A percentile compares a stretch with the other conserved stretches of the same genome.
phyloP scores from a whole-genome alignment of 2,329 filamentous ascomycete genomes.

The Colletotrichum lindemuthianum region DNA sequence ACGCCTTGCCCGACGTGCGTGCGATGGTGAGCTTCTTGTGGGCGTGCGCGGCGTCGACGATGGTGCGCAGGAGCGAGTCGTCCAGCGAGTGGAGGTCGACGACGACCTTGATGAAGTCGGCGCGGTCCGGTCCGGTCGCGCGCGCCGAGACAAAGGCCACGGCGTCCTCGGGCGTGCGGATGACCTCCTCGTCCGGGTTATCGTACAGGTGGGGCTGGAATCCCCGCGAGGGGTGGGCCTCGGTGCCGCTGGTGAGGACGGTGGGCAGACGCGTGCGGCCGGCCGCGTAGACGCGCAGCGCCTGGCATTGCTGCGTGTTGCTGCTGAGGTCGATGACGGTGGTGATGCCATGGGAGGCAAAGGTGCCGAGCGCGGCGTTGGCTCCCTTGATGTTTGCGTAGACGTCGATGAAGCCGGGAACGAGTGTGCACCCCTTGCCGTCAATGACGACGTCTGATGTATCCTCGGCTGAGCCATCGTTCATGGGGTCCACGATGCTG shows the following conservation, averaged over 20 bases:
- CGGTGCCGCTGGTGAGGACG: conserved; percentile 15
- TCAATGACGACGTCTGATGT: conserved; percentile 1
- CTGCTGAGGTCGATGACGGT: conserved; percentile 30
- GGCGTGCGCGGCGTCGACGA: conserved; percentile 39
- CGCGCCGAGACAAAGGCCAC: conserved; percentile 1
- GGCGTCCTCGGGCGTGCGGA: conserved; percentile 11
- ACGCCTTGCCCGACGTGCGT: conserved; percentile 40
- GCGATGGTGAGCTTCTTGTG: conserved; percentile 41
- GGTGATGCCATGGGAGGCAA: conserved; percentile 18
- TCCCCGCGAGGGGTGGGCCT: not conserved
- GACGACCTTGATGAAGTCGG: conserved; percentile 44
- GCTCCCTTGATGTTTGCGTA: conserved; percentile 16
- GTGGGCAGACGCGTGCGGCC: conserved; percentile 9
- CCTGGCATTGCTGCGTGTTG: conserved; percentile 29
- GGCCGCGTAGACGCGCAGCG: conserved; percentile 22
- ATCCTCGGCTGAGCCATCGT: conserved; percentile 2
- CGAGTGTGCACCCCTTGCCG: conserved; percentile 14
- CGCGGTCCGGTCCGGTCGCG: conserved; percentile 24
- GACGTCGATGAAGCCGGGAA: conserved; percentile 27
- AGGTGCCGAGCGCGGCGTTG: conserved; percentile 13
- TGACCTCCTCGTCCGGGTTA: conserved; percentile 1
- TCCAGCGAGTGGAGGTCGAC: conserved; percentile 38
- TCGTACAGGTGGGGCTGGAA: conserved; percentile 5
- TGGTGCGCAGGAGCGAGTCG: conserved; percentile 38
- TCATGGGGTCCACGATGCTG: not conserved